A percentile compares a stretch with the other conserved stretches of the same genome.
Evolutionary conservation across 2,329 filamentous ascomycete species (phyloP).

Genomic region (Pseudomassariella vexata): DNA sequence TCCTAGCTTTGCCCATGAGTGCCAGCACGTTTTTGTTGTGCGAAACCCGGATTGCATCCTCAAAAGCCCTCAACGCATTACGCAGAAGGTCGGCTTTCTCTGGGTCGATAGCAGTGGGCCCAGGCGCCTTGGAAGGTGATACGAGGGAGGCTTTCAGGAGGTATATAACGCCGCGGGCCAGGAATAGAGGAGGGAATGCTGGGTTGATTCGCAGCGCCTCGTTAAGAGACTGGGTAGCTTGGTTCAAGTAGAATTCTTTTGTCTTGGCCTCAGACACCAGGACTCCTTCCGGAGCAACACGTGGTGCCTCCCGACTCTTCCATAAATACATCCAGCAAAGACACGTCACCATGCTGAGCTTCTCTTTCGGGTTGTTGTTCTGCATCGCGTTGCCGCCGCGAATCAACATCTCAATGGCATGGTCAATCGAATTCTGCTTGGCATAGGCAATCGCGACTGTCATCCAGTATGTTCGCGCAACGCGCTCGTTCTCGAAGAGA

Average conservation of each 20-base stretch:
- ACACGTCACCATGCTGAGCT: constrained; percentile 76
- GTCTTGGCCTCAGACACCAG: constrained; percentile 70
- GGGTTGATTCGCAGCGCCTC: constrained; percentile 94
- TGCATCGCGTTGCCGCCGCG: constrained; percentile 70
- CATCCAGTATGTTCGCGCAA: constrained; percentile 92
- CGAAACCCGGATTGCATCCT: constrained; percentile 83
- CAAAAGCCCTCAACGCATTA: constrained; percentile 85
- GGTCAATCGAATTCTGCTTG: constrained; percentile 89
- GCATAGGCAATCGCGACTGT: constrained; percentile 95
- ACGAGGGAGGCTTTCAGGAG: constrained; percentile 83
- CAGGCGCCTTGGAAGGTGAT: constrained; percentile 62
- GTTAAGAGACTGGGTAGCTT: constrained; percentile 87
- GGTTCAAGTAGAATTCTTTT: constrained; percentile 88
- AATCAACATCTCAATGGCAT: constrained; percentile 67
- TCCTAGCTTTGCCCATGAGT: constrained; percentile 80
- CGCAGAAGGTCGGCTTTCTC: constrained; percentile 76
- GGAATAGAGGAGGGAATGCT: constrained; percentile 81
- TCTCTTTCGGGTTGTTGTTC: constrained; percentile 69
- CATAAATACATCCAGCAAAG: constrained; percentile 88
- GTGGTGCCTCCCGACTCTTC: constrained; percentile 76
- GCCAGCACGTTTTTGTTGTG: constrained; percentile 88
- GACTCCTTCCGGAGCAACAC: constrained; percentile 55
- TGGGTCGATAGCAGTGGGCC: constrained; percentile 58
- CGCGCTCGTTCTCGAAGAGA: constrained; percentile 88
- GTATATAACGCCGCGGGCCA: constrained; percentile 84